Evolutionary conservation across 352 stramenopile genomes (phyloP).

Genomic region (Phytopythium mirpurense): DNA sequence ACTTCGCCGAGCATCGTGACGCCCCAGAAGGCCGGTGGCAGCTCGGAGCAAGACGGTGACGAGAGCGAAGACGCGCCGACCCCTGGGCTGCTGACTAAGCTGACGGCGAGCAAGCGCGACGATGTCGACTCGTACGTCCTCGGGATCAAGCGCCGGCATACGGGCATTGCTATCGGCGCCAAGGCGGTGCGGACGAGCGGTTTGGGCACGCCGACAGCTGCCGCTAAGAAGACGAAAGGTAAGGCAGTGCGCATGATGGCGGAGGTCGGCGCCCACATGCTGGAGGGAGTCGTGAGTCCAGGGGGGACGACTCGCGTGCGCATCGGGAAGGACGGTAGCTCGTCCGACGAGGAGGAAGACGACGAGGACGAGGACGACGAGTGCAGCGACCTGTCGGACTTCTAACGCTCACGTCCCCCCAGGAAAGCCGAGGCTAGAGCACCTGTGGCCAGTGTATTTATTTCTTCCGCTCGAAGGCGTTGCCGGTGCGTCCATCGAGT

Average conservation of each 20-base stretch:
- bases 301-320: constrained; percentile 55
- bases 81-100: constrained; percentile 39
- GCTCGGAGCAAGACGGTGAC: constrained; percentile 24
- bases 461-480: neutral
- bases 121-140: constrained; percentile 78
- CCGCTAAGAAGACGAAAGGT: constrained; percentile 22
- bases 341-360: constrained; percentile 36
- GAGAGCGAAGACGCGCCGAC: constrained; percentile 26
- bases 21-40: constrained; percentile 13
- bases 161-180: constrained; percentile 27
- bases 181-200: constrained; percentile 14
- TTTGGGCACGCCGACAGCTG: constrained; percentile 6
- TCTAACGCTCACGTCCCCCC: neutral
- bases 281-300: constrained; percentile 56
- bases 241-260: constrained; percentile 43
- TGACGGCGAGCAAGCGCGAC: constrained; percentile 51
- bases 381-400: constrained; percentile 13
- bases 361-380: constrained; percentile 36
- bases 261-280: constrained; percentile 32
- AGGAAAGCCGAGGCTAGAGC: neutral
- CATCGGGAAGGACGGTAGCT: constrained; percentile 47
- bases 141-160: constrained; percentile 49
- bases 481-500: neutral
- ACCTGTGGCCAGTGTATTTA: constrained; percentile 7
- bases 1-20: constrained; percentile 34